Conservation (phyloP, 371 early-diverging fungal species). For the Mortierella polycephala region DNA sequence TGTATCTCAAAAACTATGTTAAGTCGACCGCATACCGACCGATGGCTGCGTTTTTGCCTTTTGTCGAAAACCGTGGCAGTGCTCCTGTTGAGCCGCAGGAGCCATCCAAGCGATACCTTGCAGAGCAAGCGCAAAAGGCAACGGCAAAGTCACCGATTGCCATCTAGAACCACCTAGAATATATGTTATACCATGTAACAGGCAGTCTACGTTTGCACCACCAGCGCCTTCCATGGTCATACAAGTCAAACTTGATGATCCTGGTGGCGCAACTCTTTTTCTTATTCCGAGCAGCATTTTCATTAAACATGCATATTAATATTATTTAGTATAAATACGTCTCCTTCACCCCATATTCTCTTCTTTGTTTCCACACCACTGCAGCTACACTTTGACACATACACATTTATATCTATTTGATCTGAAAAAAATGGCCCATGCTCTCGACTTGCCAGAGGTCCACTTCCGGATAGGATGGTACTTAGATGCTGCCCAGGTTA, state of each 20-base stretch:
- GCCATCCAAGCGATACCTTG: slow-evolving; percentile 7
- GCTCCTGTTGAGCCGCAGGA: slow-evolving; percentile 5
- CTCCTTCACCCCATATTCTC: background rate
- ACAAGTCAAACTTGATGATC: too few species aligned
- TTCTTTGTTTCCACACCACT: background rate
- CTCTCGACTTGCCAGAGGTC: slow-evolving; percentile 9
- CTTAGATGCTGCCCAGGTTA: slow-evolving; percentile 1
- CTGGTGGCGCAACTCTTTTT: too few species aligned
- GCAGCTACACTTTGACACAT: background rate
- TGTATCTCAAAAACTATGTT: background rate
- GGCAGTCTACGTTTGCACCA: background rate
- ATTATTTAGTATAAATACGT: too few species aligned
- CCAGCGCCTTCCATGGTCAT: too few species aligned
- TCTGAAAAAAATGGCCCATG: background rate
- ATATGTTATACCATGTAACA: background rate
- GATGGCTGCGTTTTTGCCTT: slow-evolving; percentile 4
- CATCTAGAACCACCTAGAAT: background rate
- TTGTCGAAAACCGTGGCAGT: background rate
- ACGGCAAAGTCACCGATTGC: background rate
- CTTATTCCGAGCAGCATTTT: too few species aligned
- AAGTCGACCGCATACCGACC: slow-evolving; percentile 6
- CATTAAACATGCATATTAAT: too few species aligned
- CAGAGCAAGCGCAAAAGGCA: background rate
- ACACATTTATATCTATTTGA: background rate
- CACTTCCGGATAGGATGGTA: background rate